Conservation (phyloP, 2,329 filamentous ascomycete genomes). For the Verticillium dahliae region DNA sequence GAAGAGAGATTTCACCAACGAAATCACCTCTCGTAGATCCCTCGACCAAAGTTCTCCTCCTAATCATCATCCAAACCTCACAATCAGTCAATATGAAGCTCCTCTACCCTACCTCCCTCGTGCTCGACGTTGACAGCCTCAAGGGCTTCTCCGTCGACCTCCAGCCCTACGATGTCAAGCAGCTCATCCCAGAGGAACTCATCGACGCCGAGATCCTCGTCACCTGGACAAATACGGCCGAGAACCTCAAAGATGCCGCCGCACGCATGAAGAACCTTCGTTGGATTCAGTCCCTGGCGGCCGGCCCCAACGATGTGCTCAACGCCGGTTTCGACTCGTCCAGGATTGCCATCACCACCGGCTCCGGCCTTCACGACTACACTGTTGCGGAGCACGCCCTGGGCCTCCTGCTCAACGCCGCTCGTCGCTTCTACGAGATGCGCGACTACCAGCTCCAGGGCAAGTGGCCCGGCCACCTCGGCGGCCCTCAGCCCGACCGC, state of each 20-base stretch:
- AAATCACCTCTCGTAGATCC: neutral
- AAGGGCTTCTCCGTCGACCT: constrained; percentile 52
- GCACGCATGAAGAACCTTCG: constrained; percentile 46
- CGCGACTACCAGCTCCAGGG: constrained; percentile 51
- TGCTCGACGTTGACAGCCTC: constrained; percentile 46
- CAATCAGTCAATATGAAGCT: constrained; percentile 45
- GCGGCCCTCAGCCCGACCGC: constrained; percentile 53
- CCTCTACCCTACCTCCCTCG: constrained; percentile 58
- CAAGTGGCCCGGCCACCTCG: constrained; percentile 56
- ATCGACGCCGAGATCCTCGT: constrained; percentile 55
- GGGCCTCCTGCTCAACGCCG: constrained; percentile 47
- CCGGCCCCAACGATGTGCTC: constrained; percentile 60
- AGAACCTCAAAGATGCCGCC: constrained; percentile 53
- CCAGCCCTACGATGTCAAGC: constrained; percentile 53
- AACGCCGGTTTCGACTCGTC: constrained; percentile 50
- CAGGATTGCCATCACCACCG: constrained; percentile 48
- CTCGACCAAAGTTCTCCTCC: neutral
- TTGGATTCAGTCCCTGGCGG: constrained; percentile 63
- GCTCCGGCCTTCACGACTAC: constrained; percentile 56
- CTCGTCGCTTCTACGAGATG: constrained; percentile 55
- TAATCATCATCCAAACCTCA: neutral
- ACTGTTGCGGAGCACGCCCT: constrained; percentile 61
- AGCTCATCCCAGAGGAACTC: constrained; percentile 48
- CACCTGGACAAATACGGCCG: constrained; percentile 53
- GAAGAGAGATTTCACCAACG: neutral